Evolutionary conservation across 176 grass and related monocot species (phyloP).

Genomic region (Oryza rufipogon): DNA sequence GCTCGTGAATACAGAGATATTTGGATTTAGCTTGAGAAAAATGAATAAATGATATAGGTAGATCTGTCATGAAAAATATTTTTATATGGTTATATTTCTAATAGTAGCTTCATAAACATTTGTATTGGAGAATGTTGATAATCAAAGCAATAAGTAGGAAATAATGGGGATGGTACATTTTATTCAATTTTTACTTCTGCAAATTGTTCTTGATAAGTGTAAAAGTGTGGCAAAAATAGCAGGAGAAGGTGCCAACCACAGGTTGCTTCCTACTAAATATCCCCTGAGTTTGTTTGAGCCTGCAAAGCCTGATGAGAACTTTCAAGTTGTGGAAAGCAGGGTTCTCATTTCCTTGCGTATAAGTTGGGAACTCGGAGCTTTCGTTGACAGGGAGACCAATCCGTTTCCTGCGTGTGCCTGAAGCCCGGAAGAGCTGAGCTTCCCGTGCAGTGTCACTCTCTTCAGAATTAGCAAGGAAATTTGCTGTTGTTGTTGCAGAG

Average conservation of each 20-base stretch:
- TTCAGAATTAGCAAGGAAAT: background rate
- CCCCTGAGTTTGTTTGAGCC: background rate
- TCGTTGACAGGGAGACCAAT: constrained; percentile 25
- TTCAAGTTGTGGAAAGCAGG: background rate
- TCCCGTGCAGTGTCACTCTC: background rate
- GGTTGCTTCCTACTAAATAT: background rate
- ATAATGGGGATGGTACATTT: too few relatives aligned
- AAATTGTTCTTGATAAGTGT: background rate
- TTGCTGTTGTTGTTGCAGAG: background rate
- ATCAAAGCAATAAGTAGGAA: too few relatives aligned
- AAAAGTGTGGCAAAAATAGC: background rate
- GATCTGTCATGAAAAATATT: too few relatives aligned
- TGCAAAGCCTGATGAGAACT: background rate
- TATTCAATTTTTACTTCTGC: background rate
- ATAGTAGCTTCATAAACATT: too few relatives aligned
- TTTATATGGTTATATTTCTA: too few relatives aligned
- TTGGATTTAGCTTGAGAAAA: too few relatives aligned
- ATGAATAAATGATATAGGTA: too few relatives aligned
- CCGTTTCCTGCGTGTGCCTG: background rate
- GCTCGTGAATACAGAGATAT: too few relatives aligned
- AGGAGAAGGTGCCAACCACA: background rate
- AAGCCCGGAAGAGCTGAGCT: background rate
- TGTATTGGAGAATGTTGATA: too few relatives aligned
- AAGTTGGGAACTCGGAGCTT: background rate
- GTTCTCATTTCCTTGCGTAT: constrained; percentile 23